Base-by-base conservation (phyloP, 1,139 yeast genomes). In the Debaryomyces udenii region DNA sequence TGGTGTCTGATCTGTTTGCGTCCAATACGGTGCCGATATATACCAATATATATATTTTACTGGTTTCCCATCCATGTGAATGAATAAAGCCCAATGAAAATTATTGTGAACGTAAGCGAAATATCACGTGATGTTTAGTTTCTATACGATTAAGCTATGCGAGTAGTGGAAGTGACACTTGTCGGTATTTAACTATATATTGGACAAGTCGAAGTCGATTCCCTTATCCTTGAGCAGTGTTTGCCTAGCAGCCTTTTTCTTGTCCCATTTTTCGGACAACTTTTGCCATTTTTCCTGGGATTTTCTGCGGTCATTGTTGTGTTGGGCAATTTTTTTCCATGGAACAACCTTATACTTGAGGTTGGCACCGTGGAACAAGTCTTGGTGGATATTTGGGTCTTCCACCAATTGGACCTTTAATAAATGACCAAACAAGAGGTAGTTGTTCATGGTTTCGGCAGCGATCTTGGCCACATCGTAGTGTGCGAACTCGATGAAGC, bases 371-470 rank as follows among this genome's bases (percentile, higher is more conserved):
- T 78, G 80, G 37, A 65, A 67, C 31, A 77, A 66, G 45, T 70
- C 71, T 41, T 78, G 74, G 39, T 74, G 77, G 26, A 51, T 51
- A 70, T 66, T 55, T 61, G 76, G 44, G 56, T 64, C 48, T 64
- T 74, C 65, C 76, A 74, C 49, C 72, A 70, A 58, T 73, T 77
- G 55, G 80, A 94, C 72, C 79, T 84, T 60, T 80, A 76, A 58
- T 50, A 91, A 78, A 62, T 91, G 98, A 9, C 96, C 96, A 67
- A 87, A 84, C 42, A 93, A 66, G 50, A 93, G 76, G 59, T 93
- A 93, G 66, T 93, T 93, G 68, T 93, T 84, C 99, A 93, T 93
- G 39, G 98, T 83, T 53, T 93, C 98, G 47, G 86, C 86, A 2
- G 96, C 99, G 46, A 90, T 75, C 51, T 81, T 77, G 38, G 98